Base-by-base conservation (phyloP, 2,329 filamentous ascomycete genomes). In the Microdochium trichocladiopsis region DNA sequence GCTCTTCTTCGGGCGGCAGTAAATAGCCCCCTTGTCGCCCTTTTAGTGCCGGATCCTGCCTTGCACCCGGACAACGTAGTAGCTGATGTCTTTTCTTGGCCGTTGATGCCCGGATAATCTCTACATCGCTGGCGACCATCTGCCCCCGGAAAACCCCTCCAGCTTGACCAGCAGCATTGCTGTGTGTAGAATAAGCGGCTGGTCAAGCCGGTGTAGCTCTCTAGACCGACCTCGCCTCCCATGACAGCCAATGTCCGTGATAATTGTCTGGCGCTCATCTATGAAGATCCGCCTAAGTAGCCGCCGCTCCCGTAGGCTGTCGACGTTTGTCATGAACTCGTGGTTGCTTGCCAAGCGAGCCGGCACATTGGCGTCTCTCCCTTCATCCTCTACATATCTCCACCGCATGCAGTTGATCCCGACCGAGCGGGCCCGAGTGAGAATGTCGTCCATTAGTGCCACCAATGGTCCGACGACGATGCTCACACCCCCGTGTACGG, bases 231-330 rank as follows among this genome's bases (percentile, higher is more conserved):
- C 14, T 8, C 8, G 28, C 28, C 28, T 33, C 28, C 14, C 14
- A 8, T 14, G 28, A 14, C 14, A 33, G 28, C 28, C 21, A 1
- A 18, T n/a, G 25, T 52, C 25, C 12, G 50, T 50, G 5, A 52
- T 49, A 21, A 52, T 33, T 2, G 47, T 52, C n/a, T 52, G 14
- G 23, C 36, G 50, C 41, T 52, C n/a, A 12, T 52, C 33, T 2
- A 52, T 37, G 23, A 50, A 52, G 14, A 52, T 50, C 2, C 25
- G 33, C 33, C 31, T 3, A 3, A 52, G 37, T 22, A 52, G 22
- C n/a, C n/a, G 2, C 2, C 24, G 16, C 14, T 4, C 18, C 33
- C 24, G 47, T 16, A 52, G 25, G 2, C 31, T 25, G 33, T 52
- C n/a, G 1, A 11, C 47, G 47, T 52, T 49, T 6, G n/a, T 2